Conservation (phyloP, 2,329 filamentous ascomycete species). For the Pseudogymnoascus sp. region DNA sequence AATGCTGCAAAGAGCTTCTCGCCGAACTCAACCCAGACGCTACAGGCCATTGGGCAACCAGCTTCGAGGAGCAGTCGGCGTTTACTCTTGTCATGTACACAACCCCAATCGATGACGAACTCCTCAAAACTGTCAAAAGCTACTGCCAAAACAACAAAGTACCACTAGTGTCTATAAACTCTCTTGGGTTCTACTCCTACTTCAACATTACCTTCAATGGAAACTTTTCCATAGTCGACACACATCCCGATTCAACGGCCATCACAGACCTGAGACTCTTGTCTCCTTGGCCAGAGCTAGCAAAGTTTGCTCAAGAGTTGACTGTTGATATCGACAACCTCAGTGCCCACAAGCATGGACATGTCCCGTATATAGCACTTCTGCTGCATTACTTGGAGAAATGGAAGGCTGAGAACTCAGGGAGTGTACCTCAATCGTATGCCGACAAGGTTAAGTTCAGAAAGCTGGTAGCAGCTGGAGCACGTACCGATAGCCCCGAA, state of each 20-base stretch:
- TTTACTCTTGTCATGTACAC: conserved; percentile 55
- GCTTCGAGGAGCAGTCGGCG: conserved; percentile 31
- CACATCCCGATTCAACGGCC: conserved; percentile 80
- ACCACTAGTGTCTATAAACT: conserved; percentile 76
- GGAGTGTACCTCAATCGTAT: conserved; percentile 62
- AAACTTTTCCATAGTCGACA: conserved; percentile 90
- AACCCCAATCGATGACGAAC: conserved; percentile 46
- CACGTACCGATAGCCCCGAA: conserved; percentile 66
- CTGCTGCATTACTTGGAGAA: conserved; percentile 71
- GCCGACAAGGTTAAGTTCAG: conserved; percentile 82
- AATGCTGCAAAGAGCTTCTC: conserved; percentile 67
- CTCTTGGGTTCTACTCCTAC: conserved; percentile 83
- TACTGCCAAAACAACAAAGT: conserved; percentile 50
- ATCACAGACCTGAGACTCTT: conserved; percentile 79
- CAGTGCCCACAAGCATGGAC: conserved; percentile 75
- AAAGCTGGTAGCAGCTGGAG: conserved; percentile 55
- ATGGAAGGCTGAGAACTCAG: conserved; percentile 68
- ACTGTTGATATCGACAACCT: conserved; percentile 61
- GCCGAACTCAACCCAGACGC: conserved; percentile 91
- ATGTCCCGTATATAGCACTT: conserved; percentile 79
- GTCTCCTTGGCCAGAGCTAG: conserved; percentile 76
- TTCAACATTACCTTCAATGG: conserved; percentile 71
- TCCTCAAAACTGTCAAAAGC: conserved; percentile 41
- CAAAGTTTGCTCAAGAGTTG: conserved; percentile 56
- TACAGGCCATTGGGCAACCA: conserved; percentile 60